These are phyloP conservation scores for Phalaenopsis aphrodite DNA, from an alignment of 106 monocot species.

Conservation along the genomic window DNA sequence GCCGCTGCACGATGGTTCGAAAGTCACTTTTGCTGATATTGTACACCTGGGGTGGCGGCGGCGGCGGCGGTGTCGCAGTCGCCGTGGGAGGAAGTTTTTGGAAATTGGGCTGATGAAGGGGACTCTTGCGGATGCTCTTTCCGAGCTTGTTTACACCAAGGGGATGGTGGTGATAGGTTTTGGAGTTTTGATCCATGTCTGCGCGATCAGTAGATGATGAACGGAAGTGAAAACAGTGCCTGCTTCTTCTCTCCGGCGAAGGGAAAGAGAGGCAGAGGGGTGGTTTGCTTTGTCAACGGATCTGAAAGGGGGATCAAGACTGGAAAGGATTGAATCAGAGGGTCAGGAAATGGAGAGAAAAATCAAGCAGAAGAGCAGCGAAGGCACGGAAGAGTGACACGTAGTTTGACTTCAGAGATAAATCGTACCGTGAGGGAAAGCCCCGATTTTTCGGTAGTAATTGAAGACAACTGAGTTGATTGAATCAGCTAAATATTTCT, in stretches of 20 bases:
- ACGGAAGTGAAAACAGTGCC: neutral
- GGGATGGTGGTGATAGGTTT: conserved; percentile 13
- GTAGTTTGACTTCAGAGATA: neutral
- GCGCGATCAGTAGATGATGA: neutral
- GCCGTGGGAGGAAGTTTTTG: neutral
- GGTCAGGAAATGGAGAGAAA: too few species aligned
- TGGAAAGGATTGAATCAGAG: neutral
- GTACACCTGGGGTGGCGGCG: conserved; percentile 56
- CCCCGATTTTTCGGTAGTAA: too few species aligned
- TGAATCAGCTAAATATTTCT: too few species aligned
- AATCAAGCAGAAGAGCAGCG: neutral
- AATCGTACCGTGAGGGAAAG: neutral
- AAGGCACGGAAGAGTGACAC: neutral
- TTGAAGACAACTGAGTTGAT: too few species aligned
- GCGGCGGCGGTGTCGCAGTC: neutral
- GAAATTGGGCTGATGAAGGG: conserved; percentile 16
- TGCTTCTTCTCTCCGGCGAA: neutral
- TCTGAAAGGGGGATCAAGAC: neutral
- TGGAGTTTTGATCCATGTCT: conserved; percentile 12
- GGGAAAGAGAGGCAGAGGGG: neutral
- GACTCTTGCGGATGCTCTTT: conserved; percentile 30
- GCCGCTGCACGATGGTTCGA: conserved; percentile 57
- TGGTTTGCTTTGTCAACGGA: neutral
- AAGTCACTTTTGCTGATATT: conserved; percentile 64
- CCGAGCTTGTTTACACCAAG: conserved; percentile 37